Conservation (phyloP, 2,329 filamentous ascomycete species). For the Penicillium capsulatum region DNA sequence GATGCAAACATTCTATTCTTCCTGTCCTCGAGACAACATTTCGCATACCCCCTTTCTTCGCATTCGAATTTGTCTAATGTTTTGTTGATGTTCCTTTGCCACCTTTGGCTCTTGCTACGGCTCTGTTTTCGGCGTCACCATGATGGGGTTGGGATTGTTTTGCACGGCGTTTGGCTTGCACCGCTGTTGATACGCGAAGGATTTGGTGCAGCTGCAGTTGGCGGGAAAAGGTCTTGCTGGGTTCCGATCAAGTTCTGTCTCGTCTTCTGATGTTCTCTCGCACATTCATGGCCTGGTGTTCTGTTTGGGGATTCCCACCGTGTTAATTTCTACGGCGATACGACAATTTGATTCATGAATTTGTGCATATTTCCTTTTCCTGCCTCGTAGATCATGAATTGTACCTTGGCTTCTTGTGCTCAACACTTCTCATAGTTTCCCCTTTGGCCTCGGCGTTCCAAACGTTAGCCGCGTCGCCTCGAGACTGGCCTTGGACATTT, state of each 20-base stretch:
- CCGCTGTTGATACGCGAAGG: conserved; percentile 15
- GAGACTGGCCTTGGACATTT: conserved; percentile 9
- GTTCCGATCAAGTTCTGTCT: conserved; percentile 1
- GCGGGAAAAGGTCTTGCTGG: not conserved
- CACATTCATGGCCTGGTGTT: conserved; percentile 9
- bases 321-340: conserved; percentile 21
- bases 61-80: conserved; percentile 21
- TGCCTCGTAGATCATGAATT: too few relatives aligned
- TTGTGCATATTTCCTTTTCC: conserved; percentile 1
- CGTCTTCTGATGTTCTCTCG: conserved; percentile 3
- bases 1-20: conserved; percentile 20
- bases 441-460: not conserved
- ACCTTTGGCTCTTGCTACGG: not conserved
- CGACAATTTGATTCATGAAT: conserved; percentile 17
- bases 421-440: conserved; percentile 3
- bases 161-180: conserved; percentile 27
- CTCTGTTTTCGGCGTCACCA: conserved; percentile 19
- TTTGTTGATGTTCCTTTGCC: conserved; percentile 1
- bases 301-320: conserved; percentile 9
- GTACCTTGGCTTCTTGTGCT: not conserved
- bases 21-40: conserved; percentile 15
- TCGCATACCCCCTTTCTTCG: conserved; percentile 23
- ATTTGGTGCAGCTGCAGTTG: conserved; percentile 10
- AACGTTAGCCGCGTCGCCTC: conserved; percentile 3
- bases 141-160: conserved; percentile 22